Percentiles rank a stretch among this genome's conserved stretches.
phyloP scores from a whole-genome alignment of 805 yeast species.

The Metschnikowia hibisci region DNA sequence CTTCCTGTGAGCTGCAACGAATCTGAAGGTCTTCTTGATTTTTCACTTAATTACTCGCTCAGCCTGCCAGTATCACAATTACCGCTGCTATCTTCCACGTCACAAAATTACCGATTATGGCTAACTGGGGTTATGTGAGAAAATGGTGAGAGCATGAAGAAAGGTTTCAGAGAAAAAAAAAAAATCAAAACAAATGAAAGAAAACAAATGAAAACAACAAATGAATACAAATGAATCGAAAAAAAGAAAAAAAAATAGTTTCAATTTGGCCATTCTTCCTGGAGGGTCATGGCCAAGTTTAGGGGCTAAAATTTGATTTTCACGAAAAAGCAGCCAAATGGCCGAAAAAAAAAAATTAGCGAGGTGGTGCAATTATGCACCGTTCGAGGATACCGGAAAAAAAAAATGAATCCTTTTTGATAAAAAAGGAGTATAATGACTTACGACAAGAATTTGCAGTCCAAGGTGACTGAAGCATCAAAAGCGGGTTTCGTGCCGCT shows the following conservation, averaged over 20 bases:
- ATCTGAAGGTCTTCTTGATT: slow-evolving; percentile 24
- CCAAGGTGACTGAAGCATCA: neutral
- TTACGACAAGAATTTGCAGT: neutral
- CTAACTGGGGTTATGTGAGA: slow-evolving; percentile 24
- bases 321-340: too few relatives aligned
- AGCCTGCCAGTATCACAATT: slow-evolving; percentile 12
- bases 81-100: slow-evolving; percentile 24
- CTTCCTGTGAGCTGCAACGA: slow-evolving; percentile 17
- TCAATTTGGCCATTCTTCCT: too few relatives aligned
- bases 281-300: too few relatives aligned
- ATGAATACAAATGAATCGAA: too few relatives aligned
- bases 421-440: too few relatives aligned
- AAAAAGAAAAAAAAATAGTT: too few relatives aligned
- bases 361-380: neutral
- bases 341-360: too few relatives aligned
- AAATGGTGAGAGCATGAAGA: neutral
- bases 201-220: neutral
- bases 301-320: too few relatives aligned
- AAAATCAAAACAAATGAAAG: neutral
- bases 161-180: neutral
- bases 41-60: slow-evolving; percentile 34
- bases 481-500: too few relatives aligned
- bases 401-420: too few relatives aligned
- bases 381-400: neutral
- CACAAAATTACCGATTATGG: slow-evolving; percentile 40